Conservation (phyloP, 768 basidiomycete genomes). For the Leccinellum luteum region DNA sequence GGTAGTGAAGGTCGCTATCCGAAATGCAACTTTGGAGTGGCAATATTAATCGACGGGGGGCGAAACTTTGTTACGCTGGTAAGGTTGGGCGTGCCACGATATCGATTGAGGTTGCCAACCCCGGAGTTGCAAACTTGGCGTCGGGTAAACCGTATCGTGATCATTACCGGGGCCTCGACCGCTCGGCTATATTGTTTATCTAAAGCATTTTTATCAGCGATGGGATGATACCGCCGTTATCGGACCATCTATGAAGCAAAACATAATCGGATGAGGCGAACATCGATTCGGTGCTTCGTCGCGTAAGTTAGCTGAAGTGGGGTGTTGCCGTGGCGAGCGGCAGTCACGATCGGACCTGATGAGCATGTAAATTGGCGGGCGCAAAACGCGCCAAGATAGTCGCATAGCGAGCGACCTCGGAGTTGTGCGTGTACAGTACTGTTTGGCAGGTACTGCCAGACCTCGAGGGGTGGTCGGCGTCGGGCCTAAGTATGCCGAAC, state of each 20-base stretch:
- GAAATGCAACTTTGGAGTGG: neutral
- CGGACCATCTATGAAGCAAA: constrained; percentile 13
- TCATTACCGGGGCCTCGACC: neutral
- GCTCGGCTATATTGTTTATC: neutral
- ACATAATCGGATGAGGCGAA: neutral
- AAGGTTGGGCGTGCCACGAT: neutral
- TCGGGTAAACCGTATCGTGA: neutral
- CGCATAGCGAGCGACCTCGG: neutral
- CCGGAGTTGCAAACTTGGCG: neutral
- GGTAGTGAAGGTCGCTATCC: constrained; percentile 13
- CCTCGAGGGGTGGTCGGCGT: neutral
- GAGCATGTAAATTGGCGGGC: neutral
- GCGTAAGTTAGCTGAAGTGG: constrained; percentile 1
- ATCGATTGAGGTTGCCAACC: neutral
- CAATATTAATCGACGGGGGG: neutral
- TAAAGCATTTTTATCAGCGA: neutral
- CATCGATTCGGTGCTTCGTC: neutral
- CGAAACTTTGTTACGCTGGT: too few species aligned
- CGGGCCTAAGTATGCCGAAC: neutral
- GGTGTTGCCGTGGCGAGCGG: constrained; percentile 13
- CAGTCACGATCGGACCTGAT: neutral
- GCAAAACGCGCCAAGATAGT: neutral
- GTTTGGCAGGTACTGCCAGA: neutral
- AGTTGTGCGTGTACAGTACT: constrained; percentile 5
- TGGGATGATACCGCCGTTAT: constrained; percentile 3